Base-by-base conservation (phyloP, 768 basidiomycete genomes). In the Pholiota molesta region DNA sequence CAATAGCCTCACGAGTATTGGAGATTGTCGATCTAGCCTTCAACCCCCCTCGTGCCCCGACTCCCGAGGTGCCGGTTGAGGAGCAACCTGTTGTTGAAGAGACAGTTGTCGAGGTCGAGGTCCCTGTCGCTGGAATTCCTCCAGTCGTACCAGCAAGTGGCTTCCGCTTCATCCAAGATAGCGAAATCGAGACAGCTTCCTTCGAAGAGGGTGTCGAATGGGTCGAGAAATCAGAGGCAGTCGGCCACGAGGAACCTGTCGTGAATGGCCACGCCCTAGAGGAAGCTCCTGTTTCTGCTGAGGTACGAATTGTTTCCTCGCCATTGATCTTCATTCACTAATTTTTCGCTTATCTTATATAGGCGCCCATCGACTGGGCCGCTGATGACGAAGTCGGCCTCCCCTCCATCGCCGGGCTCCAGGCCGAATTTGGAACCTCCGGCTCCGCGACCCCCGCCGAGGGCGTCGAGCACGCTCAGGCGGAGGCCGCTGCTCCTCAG, bases 121-220 rank as follows among this genome's bases (percentile, higher is more conserved):
- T 67, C 28, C 65, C 72, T 14, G 78, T 82, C 39, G 74, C 77
- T 53, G 82, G 77, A 59, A 73, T 84, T 47, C 78, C 84, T 14
- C 69, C 74, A 67, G 73, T 74, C 66, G 71, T 74, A 7, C 51
- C 58, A 42, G 77, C 86, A 0, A 80, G 81, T 59, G 84, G 86
- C 74, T 89, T 92, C 81, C 85, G 84, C 68, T 94, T 94, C 73
- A 89, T 94, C 78, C 88, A 92, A 73, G 89, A 83, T 61, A 92
- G 91, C 72, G 92, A 94, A 68, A 79, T 93, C 37, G 91, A 91
- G 63, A 71, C 79, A 0, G 52, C 81, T 21, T 68, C 79, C 11
- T 82, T 85, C 35, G 86, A 87, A 59, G 78, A 84, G 21, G 78
- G 70, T 29, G 78, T 77, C 8, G 87, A 88, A 68, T 87, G 83